These are phyloP conservation scores for Vachellia pachyceras DNA, from an alignment of 306 rosid species.

Conservation along the genomic window DNA sequence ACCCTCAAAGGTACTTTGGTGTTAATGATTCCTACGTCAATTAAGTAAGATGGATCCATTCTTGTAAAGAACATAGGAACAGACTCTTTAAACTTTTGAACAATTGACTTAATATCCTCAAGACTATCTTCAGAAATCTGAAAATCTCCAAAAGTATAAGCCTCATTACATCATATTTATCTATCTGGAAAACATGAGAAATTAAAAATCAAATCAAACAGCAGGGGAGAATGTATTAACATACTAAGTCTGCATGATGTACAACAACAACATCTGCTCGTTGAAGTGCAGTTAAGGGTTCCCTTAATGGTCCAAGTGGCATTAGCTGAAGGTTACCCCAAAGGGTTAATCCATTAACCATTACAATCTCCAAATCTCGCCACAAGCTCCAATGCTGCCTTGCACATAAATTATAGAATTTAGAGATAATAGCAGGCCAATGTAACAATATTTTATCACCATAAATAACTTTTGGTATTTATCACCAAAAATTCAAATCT, in stretches of 20 bases:
- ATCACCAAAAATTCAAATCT: conserved; percentile 8
- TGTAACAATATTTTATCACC: not conserved
- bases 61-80: conserved; percentile 70
- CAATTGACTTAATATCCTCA: conserved; percentile 51
- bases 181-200: conserved; percentile 2
- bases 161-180: conserved; percentile 19
- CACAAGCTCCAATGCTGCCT: conserved; percentile 89
- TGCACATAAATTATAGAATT: conserved; percentile 44
- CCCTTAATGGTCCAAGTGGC: conserved; percentile 96
- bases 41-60: conserved; percentile 78
- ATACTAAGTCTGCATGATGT: conserved; percentile 88
- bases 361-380: conserved; percentile 81
- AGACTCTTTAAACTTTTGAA: conserved; percentile 53
- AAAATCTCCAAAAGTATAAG: conserved; percentile 40
- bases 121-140: conserved; percentile 70
- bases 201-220: conserved; percentile 7
- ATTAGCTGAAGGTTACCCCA: conserved; percentile 74
- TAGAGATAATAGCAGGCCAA: conserved; percentile 23
- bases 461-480: not conserved
- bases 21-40: conserved; percentile 54
- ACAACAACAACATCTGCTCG: conserved; percentile 76
- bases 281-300: conserved; percentile 69
- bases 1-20: conserved; percentile 53
- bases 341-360: conserved; percentile 82
- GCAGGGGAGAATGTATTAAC: not conserved